Base-by-base conservation (phyloP, 768 basidiomycete species). In the Imleria badia region DNA sequence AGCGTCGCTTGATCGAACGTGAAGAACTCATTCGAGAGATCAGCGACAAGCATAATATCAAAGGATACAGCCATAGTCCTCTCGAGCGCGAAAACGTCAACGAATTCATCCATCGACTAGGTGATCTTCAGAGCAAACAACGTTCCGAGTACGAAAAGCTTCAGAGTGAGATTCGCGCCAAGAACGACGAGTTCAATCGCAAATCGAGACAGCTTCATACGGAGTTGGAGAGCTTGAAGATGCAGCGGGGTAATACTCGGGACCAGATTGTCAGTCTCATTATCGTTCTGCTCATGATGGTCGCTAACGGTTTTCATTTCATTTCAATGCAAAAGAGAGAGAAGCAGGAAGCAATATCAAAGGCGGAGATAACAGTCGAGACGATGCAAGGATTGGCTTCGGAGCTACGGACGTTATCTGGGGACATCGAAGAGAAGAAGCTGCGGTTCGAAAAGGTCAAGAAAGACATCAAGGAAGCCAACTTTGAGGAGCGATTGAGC, bases 11-110 rank as follows among this genome's bases (percentile, higher is more conserved):
- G 36, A 62, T 67, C 3, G 84, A 85, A 6, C 84, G 95, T 30
- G 94, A 95, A 67, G 76, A 78, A 14, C 73, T 86, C 22, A 86
- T 98, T 51, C 83, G 81, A 13, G 82, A 85, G 45, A 81, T 92
- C 15, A 80, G 84, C 46, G 75, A 82, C 34, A 83, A 83, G 59
- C 76, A 89, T 60, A 77, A 80, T 10, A 85, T 98, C 60, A 83
- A 84, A 46, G 92, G 91, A 0, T 94, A 83, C 66, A 83, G 82
- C 48, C 77, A 83, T 45, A 78, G 84, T 0, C 85, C 86, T 2
- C 76, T 94, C 34, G 86, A 87, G 46, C 79, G 84, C 38, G 81
- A 83, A 38, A 82, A 92, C 66, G 78, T 94, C 19, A 68, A 79
- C 29, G 87, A 92, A 42, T 95, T 97, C 67, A 76, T 85, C 23